Evolutionary conservation across 441 rosid species (phyloP).

Genomic region (Cnidoscolus chayamansa): DNA sequence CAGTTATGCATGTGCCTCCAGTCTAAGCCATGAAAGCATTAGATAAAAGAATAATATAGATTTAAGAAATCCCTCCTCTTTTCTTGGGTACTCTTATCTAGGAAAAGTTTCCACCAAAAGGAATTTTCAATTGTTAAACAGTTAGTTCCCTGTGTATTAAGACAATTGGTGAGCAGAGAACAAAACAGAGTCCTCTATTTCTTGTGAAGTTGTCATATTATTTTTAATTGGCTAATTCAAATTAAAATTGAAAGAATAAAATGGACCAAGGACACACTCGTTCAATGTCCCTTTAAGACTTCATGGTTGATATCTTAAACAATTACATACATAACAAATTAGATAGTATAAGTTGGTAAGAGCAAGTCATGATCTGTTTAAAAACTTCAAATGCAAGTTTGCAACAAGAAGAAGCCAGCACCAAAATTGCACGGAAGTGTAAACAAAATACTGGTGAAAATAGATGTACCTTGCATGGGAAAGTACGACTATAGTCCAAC

Average conservation of each 20-base stretch:
- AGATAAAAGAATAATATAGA: not conserved
- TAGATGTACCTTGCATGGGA: slow-evolving; percentile 76
- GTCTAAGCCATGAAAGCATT: not conserved
- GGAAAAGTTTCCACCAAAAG: not conserved
- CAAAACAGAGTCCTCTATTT: not conserved
- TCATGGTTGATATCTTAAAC: not conserved
- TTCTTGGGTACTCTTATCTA: not conserved
- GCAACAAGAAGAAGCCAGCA: slow-evolving; percentile 8
- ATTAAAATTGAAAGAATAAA: not conserved
- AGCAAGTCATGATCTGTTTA: not conserved
- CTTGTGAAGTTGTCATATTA: not conserved
- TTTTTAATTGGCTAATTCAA: not conserved
- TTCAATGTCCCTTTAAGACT: slow-evolving; percentile 3
- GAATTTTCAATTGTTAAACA: not conserved
- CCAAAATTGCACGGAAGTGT: slow-evolving; percentile 14
- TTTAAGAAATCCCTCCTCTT: not conserved
- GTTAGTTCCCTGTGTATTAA: not conserved
- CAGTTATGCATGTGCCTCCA: not conserved
- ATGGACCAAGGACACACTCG: not conserved
- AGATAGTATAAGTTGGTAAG: not conserved
- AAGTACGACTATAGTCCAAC: slow-evolving; percentile 53
- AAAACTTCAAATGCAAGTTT: not conserved
- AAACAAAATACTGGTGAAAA: slow-evolving; percentile 15
- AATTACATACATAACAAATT: not conserved
- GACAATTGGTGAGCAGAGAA: not conserved